Evolutionary conservation across 495 filamentous ascomycete genomes (phyloP).

Genomic region (Halenospora varia): DNA sequence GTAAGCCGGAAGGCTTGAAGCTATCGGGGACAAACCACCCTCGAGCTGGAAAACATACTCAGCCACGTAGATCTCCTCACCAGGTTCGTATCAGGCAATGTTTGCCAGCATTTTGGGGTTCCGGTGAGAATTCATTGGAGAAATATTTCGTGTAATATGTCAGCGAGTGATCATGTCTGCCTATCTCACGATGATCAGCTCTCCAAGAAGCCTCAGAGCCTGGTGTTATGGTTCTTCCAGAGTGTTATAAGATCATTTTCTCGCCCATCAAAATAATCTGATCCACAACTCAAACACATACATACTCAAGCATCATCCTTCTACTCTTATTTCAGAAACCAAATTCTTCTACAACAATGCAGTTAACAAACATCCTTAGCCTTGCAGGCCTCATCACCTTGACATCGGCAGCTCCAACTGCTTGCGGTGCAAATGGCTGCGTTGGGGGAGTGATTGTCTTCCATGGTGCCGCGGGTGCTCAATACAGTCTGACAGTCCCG

Average conservation of each 20-base stretch:
- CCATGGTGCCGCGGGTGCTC: constrained; percentile 15
- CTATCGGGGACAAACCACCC: not conserved
- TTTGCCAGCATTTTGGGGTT: not conserved
- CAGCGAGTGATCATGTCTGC: constrained; percentile 4
- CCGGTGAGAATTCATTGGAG: not conserved
- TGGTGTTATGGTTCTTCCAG: not conserved
- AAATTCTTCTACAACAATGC: constrained; percentile 9
- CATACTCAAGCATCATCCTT: not conserved
- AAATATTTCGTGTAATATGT: not conserved
- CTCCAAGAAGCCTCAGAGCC: not conserved
- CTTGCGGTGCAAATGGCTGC: not conserved
- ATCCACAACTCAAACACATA: constrained; percentile 2
- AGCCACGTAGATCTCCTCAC: not conserved
- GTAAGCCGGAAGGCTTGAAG: not conserved
- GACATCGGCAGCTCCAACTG: constrained; percentile 3
- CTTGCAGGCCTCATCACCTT: constrained; percentile 6
- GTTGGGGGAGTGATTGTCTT: constrained; percentile 3
- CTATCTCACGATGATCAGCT: not conserved
- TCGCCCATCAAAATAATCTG: not conserved
- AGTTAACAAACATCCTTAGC: constrained; percentile 7
- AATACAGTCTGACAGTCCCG: constrained; percentile 14
- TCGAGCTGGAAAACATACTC: not conserved
- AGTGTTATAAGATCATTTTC: not conserved
- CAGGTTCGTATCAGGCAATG: not conserved
- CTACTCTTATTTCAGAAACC: not conserved